Conservation (phyloP, 192 early-diverging fungal genomes). For the Geranomyces michiganensis region DNA sequence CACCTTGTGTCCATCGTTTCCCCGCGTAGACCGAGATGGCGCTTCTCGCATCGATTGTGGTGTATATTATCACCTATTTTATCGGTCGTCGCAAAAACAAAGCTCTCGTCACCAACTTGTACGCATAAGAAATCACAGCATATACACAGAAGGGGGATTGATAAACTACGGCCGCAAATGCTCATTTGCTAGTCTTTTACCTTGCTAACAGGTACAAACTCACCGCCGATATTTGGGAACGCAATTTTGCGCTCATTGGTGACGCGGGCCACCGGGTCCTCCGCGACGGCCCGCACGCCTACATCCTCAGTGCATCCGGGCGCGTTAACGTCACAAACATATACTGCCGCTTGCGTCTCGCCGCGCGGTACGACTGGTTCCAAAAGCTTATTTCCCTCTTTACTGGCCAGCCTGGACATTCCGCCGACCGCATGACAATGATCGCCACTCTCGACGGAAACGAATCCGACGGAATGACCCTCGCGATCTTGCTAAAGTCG, state of each 20-base stretch:
- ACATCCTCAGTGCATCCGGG: slow-evolving; percentile 77
- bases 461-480: slow-evolving; percentile 60
- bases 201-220: slow-evolving; percentile 29
- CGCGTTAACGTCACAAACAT: slow-evolving; percentile 70
- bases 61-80: slow-evolving; percentile 13
- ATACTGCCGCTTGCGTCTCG: slow-evolving; percentile 60
- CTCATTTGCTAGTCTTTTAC: too few relatives aligned
- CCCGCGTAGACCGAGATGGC: slow-evolving; percentile 5
- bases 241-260: slow-evolving; percentile 75
- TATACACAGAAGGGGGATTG: neutral
- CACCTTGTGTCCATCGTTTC: neutral
- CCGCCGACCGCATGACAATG: slow-evolving; percentile 35
- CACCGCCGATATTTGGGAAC: slow-evolving; percentile 41
- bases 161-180: neutral
- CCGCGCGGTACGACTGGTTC: slow-evolving; percentile 57
- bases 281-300: slow-evolving; percentile 74
- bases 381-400: slow-evolving; percentile 50
- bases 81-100: slow-evolving; percentile 31
- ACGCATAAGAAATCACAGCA: neutral
- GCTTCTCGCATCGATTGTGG: slow-evolving; percentile 7
- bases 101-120: slow-evolving; percentile 48
- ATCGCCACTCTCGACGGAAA: slow-evolving; percentile 38
- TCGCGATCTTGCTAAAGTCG: slow-evolving; percentile 66
- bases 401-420: neutral
- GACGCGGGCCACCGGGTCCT: slow-evolving; percentile 57